Evolutionary conservation across 495 filamentous ascomycete genomes (phyloP).

Genomic region (Penicillium tannophilum): DNA sequence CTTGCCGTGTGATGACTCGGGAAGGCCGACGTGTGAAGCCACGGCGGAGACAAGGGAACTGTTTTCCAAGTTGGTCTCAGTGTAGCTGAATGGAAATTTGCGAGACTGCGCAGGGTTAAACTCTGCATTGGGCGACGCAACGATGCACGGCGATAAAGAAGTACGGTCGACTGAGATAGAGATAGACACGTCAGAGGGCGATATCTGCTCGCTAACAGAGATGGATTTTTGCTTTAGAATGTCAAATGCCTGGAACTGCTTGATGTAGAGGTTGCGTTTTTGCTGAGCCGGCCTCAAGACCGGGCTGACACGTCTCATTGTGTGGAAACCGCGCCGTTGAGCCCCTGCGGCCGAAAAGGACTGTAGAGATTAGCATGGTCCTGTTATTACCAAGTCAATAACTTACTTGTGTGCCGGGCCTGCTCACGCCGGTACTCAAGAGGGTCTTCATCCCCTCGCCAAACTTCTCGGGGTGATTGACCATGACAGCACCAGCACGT

Average conservation of each 20-base stretch:
- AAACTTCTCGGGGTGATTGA: constrained; percentile 81
- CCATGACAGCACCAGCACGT: constrained; percentile 70
- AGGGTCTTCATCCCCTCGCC: constrained; percentile 69
- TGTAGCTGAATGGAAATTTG: constrained; percentile 66
- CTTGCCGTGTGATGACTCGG: constrained; percentile 39
- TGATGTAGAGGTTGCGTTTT: constrained; percentile 60
- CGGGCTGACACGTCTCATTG: constrained; percentile 37
- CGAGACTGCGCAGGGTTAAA: constrained; percentile 39
- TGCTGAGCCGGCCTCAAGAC: constrained; percentile 33
- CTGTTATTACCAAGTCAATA: neutral
- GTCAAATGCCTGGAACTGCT: constrained; percentile 57
- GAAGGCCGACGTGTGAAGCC: constrained; percentile 54
- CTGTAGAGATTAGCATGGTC: constrained; percentile 26
- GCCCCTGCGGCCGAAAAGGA: constrained; percentile 13
- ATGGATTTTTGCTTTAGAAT: constrained; percentile 59
- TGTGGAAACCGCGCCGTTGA: constrained; percentile 56
- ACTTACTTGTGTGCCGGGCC: constrained; percentile 33
- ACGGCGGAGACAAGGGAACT: constrained; percentile 43
- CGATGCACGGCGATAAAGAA: constrained; percentile 64
- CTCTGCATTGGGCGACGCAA: constrained; percentile 57
- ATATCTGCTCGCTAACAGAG: constrained; percentile 43
- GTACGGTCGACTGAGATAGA: constrained; percentile 68
- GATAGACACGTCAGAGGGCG: constrained; percentile 49
- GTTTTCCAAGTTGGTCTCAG: constrained; percentile 27
- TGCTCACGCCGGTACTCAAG: constrained; percentile 36